Evolutionary conservation across 1,284 basidiomycete species (phyloP).

Genomic region (Termitomyces sp.): DNA sequence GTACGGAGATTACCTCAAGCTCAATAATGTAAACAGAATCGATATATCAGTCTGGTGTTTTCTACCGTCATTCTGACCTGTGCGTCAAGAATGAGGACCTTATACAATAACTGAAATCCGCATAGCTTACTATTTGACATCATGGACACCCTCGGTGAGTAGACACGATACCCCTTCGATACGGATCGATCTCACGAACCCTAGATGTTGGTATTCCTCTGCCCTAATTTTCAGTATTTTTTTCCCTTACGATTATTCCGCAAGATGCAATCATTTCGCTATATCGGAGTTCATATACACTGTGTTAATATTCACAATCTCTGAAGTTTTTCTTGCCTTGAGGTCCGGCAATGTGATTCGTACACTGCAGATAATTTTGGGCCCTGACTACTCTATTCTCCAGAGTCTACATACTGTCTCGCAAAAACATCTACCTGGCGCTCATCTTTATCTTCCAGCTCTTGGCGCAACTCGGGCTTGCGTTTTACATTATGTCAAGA

Average conservation of each 20-base stretch:
- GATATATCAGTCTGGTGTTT: conserved; percentile 15
- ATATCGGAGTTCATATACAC: conserved; percentile 16
- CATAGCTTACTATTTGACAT: conserved; percentile 13
- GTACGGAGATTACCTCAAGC: too few relatives aligned
- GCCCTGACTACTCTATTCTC: background rate
- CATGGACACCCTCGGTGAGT: conserved; percentile 13
- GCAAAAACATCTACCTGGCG: conserved; percentile 11
- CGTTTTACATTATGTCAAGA: background rate
- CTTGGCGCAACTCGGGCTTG: background rate
- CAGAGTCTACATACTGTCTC: conserved; percentile 15
- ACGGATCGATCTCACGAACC: background rate
- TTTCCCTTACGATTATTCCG: background rate
- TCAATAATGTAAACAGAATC: conserved; percentile 11
- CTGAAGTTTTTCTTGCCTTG: conserved; percentile 16
- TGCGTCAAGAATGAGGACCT: conserved; percentile 1
- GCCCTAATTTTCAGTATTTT: too few relatives aligned
- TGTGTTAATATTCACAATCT: conserved; percentile 15
- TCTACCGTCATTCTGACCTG: conserved; percentile 10
- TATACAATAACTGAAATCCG: background rate
- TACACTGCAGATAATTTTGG: too few relatives aligned
- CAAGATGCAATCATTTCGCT: conserved; percentile 14
- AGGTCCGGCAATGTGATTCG: conserved; percentile 7
- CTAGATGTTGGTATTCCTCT: conserved; percentile 1
- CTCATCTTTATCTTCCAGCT: conserved; percentile 6
- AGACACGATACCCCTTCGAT: background rate